These are phyloP conservation scores for Hanseniaspora lindneri DNA, from an alignment of 805 yeast genomes.

Conservation along the genomic window DNA sequence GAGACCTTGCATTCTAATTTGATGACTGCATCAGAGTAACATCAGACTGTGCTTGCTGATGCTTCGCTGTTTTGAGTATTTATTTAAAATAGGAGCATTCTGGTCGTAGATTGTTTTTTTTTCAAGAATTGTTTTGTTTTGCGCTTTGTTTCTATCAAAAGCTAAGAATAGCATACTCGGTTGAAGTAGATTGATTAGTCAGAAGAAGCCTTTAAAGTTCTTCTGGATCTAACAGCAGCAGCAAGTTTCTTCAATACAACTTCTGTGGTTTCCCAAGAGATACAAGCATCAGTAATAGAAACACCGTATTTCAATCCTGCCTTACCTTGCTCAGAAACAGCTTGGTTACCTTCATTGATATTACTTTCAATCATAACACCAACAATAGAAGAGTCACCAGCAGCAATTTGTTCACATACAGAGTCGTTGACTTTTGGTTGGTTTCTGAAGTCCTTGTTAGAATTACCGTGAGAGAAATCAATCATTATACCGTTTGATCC, in stretches of 20 bases:
- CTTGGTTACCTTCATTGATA: conserved; percentile 84
- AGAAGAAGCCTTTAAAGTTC: conserved; percentile 27
- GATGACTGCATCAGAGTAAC: no score
- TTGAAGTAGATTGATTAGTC: no score
- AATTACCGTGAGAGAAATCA: conserved; percentile 96
- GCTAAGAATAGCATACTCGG: no score
- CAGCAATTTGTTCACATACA: conserved; percentile 65
- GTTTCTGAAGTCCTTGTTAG: conserved; percentile 77
- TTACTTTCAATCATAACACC: conserved; percentile 97
- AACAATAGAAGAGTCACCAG: conserved; percentile 65
- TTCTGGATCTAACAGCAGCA: conserved; percentile 71
- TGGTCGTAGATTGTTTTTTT: no score
- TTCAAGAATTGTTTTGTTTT: no score
- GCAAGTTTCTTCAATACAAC: conserved; percentile 67
- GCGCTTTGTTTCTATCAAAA: no score
- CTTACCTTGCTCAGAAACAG: conserved; percentile 45
- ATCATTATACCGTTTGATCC: conserved; percentile 69
- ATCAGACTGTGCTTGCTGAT: no score
- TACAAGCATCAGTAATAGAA: conserved; percentile 94
- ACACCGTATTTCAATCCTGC: conserved; percentile 68
- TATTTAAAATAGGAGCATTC: no score
- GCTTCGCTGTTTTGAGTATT: no score
- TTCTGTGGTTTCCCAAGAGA: conserved; percentile 80
- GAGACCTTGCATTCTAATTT: no score
- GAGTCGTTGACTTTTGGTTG: conserved; percentile 79